Evolutionary conservation across 2,329 filamentous ascomycete genomes (phyloP).

Genomic region (Westerdykella ornata): DNA sequence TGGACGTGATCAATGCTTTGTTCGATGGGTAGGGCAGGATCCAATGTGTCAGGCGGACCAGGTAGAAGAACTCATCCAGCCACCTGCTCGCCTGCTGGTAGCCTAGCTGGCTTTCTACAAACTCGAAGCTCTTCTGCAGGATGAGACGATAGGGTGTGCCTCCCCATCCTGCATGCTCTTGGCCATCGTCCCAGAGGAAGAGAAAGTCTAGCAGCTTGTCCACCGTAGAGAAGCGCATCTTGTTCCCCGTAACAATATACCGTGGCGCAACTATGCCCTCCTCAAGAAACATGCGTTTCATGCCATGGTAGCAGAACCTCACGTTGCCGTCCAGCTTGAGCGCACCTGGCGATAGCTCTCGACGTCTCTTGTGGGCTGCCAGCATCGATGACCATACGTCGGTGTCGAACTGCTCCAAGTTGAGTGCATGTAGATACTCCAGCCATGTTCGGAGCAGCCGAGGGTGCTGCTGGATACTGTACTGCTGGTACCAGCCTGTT

Average conservation of each 20-base stretch:
- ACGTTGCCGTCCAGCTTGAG: too few species aligned
- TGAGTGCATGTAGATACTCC: conserved; percentile 2
- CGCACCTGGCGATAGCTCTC: too few species aligned
- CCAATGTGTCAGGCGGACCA: conserved; percentile 3
- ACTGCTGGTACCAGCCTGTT: background rate
- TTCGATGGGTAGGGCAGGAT: conserved; percentile 3
- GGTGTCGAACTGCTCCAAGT: too few species aligned
- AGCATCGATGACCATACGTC: too few species aligned
- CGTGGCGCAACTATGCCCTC: background rate
- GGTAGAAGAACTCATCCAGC: conserved; percentile 2
- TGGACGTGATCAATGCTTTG: conserved; percentile 1
- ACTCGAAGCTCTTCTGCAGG: conserved; percentile 3
- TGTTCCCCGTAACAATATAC: background rate
- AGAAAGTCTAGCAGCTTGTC: conserved; percentile 2
- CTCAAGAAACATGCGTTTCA: too few species aligned
- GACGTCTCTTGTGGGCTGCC: too few species aligned
- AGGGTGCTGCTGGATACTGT: conserved; percentile 1
- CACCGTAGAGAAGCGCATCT: conserved; percentile 2
- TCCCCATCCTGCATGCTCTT: conserved; percentile 1
- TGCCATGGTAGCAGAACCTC: too few species aligned
- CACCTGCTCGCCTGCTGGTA: conserved; percentile 1
- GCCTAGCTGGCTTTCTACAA: conserved; percentile 2
- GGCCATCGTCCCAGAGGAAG: conserved; percentile 1
- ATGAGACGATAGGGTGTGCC: conserved; percentile 1
- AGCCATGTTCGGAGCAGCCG: conserved; percentile 1